Evolutionary conservation across 2,329 filamentous ascomycete species (phyloP), one percentile per base, ranked within the genome.

Genomic region (Chlorencoelia australis): DNA sequence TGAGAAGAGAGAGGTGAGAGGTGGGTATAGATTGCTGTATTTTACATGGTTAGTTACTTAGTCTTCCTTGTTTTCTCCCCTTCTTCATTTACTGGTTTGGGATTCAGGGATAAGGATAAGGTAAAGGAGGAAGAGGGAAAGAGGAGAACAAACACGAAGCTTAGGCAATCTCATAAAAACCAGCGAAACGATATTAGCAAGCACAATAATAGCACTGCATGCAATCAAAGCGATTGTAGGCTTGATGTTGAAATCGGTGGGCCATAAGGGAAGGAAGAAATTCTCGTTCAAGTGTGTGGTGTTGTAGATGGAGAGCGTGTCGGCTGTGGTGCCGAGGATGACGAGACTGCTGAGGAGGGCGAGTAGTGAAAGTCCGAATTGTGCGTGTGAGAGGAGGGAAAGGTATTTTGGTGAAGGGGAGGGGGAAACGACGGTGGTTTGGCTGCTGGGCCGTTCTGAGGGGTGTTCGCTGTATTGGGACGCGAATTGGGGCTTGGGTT

Each of bases 251-350:
- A 79, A 72, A 19, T 67, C 56, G 10, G 61, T 56, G 0, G 75
- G 75, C 75, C 75, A 79, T 32, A 79, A 51, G 1, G 72, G 62
- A 13, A 78, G 62, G 15, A 68, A 48, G 48, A 62, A 70, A 30
- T 66, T 62, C n/a, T 63, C 59, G 13, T 53, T 51, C 1, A 67
- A 49, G 11, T 68, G 63, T 2, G 75, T 79, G 18, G 58, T 57
- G 45, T 73, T 63, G 58, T 75, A 79, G 24, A 72, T 67, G 19
- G 62, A 55, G 27, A 78, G 56, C 5, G 69, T 63, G 51, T 77
- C 64, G 45, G 63, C 69, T 3, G 72, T 65, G 8, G 74, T 62
- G 17, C 67, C 73, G 6, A 79, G 57, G 34, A 73, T 62, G 13
- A 62, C 65, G 45, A 77, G 50, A 38, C 67, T 66, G 35, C 66